phyloP scores from a whole-genome alignment of 441 rosid genomes.

The Bruguiera hainesii region DNA sequence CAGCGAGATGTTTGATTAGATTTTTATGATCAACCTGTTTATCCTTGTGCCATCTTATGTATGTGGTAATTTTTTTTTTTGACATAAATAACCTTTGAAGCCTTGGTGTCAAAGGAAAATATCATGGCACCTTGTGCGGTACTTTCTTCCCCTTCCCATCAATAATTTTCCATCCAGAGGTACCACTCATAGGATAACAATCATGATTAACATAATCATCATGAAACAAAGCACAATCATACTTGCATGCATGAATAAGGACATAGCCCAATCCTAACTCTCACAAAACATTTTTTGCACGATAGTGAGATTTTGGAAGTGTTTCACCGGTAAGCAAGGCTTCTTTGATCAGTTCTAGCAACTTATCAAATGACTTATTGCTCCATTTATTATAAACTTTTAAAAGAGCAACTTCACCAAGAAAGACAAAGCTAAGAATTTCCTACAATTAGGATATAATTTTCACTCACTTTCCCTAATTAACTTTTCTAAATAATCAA shows the following conservation, averaged over 20 bases:
- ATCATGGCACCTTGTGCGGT: not conserved
- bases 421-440: not conserved
- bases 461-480: not conserved
- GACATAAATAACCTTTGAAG: slow-evolving; percentile 1
- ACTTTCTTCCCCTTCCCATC: too few relatives aligned
- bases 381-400: too few relatives aligned
- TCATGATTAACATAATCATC: too few relatives aligned
- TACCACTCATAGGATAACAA: too few relatives aligned
- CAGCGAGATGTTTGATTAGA: not conserved
- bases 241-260: not conserved
- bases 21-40: not conserved
- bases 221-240: not conserved
- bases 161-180: too few relatives aligned
- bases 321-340: not conserved
- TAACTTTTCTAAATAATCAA: too few relatives aligned
- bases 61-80: not conserved
- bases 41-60: slow-evolving; percentile 13
- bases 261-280: not conserved
- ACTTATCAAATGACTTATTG: not conserved
- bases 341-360: not conserved
- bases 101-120: slow-evolving; percentile 17
- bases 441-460: not conserved
- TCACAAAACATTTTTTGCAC: too few relatives aligned
- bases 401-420: not conserved
- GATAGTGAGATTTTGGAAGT: not conserved